Percentiles rank a stretch among this genome's conserved stretches.
Conservation (phyloP, 164 flowering plant genomes). For the Tinospora cordifolia region DNA sequence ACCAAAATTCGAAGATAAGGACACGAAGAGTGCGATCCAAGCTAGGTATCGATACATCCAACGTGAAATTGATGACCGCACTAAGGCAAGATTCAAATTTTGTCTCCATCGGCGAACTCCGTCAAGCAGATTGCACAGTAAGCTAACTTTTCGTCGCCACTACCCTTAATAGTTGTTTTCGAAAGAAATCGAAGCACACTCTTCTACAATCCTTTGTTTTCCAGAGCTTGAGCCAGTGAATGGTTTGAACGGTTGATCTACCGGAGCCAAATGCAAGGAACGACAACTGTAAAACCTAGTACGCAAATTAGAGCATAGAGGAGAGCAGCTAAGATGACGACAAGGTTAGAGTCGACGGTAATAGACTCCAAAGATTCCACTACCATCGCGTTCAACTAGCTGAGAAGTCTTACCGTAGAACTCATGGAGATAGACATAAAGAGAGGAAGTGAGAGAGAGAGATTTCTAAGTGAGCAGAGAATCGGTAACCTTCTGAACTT, state of each 20-base stretch:
- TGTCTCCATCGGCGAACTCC: constrained; percentile 72
- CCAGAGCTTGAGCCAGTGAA: constrained; percentile 15
- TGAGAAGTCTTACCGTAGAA: constrained; percentile 28
- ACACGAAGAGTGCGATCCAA: constrained; percentile 72
- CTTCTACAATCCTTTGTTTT: constrained; percentile 81
- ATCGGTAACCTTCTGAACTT: not conserved
- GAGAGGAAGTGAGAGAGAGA: not conserved
- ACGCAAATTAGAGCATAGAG: constrained; percentile 85
- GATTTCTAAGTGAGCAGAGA: not conserved
- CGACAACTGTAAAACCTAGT: constrained; percentile 78
- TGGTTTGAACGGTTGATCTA: constrained; percentile 18
- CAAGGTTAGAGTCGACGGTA: constrained; percentile 59
- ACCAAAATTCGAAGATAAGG: constrained; percentile 71
- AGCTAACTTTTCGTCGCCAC: constrained; percentile 24
- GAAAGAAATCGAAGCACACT: constrained; percentile 66
- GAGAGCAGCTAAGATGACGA: constrained; percentile 79
- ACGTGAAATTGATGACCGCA: constrained; percentile 86
- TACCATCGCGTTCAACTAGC: constrained; percentile 20
- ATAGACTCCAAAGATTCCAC: constrained; percentile 15
- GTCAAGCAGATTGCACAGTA: constrained; percentile 86
- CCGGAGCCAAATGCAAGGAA: constrained; percentile 84
- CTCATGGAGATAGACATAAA: constrained; percentile 29
- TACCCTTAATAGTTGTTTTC: constrained; percentile 31
- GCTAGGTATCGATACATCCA: constrained; percentile 74
- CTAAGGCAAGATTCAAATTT: constrained; percentile 67